phyloP scores from a whole-genome alignment of 495 filamentous ascomycete genomes.

The Aspergillus sparsus region DNA sequence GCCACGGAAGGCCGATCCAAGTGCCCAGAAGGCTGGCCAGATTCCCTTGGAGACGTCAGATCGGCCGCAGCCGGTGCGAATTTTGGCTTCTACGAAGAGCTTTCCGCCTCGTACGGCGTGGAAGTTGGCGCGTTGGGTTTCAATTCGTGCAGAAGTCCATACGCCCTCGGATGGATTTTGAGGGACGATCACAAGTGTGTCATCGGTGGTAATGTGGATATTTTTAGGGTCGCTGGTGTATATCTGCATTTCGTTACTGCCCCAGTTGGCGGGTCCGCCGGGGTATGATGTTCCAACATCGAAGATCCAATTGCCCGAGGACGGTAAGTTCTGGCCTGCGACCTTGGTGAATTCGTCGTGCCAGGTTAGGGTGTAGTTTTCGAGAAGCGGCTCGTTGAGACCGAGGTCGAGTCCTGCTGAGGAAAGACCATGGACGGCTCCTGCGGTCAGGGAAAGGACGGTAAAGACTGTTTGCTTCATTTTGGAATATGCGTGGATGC shows the following conservation, averaged over 20 bases:
- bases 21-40: conserved; percentile 13
- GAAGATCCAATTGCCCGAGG: conserved; percentile 9
- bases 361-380: conserved; percentile 17
- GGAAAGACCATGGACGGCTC: conserved; percentile 1
- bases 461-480: too few species aligned
- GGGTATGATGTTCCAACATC: conserved; percentile 2
- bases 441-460: too few species aligned
- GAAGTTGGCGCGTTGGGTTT: conserved; percentile 12
- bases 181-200: conserved; percentile 2
- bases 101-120: conserved; percentile 12
- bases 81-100: conserved; percentile 12
- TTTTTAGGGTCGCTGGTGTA: conserved; percentile 4
- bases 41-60: neutral
- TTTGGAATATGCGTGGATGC: too few species aligned
- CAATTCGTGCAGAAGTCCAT: conserved; percentile 10
- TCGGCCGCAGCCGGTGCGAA: conserved; percentile 7
- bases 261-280: conserved; percentile 8
- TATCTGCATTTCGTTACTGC: conserved; percentile 9
- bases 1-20: conserved; percentile 7
- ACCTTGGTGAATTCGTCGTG: conserved; percentile 15
- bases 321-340: neutral
- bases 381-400: conserved; percentile 11
- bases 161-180: neutral
- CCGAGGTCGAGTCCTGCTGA: conserved; percentile 14
- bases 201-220: conserved; percentile 5